Percentiles rank a stretch among this genome's conserved stretches.
These are phyloP conservation scores for Cladosporium austrohemisphaericum DNA, from an alignment of 2,329 filamentous ascomycete genomes.

Conservation along the genomic window DNA sequence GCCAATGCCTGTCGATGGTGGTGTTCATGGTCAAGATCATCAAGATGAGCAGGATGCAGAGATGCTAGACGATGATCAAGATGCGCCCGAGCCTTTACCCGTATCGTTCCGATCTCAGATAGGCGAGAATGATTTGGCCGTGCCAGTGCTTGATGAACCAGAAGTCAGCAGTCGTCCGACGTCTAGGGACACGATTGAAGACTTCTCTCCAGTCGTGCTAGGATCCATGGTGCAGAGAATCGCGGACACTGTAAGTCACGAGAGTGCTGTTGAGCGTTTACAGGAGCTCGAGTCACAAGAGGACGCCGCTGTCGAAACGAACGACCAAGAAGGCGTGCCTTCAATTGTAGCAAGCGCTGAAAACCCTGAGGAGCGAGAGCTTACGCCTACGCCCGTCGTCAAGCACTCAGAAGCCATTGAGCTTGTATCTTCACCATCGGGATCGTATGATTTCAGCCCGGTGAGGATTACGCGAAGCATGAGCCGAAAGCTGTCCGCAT, in stretches of 20 bases:
- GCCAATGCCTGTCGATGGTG: no score
- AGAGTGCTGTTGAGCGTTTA: not conserved
- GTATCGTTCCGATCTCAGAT: constrained; percentile 1
- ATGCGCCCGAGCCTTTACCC: not conserved
- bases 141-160: no score
- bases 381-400: not conserved
- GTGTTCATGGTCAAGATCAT: no score
- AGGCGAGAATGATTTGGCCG: no score
- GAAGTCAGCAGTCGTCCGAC: no score
- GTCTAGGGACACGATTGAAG: not conserved
- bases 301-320: not conserved
- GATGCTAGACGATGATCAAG: not conserved
- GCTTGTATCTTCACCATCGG: constrained; percentile 16
- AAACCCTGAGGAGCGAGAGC: not conserved
- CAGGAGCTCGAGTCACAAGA: constrained; percentile 1
- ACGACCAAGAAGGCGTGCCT: not conserved
- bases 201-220: constrained; percentile 5
- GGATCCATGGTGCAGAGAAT: not conserved
- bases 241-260: not conserved
- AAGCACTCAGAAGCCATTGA: constrained; percentile 16
- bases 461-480: not conserved
- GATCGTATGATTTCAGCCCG: not conserved
- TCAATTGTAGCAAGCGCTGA: not conserved
- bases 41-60: not conserved
- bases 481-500: not conserved